Conservation (phyloP, 1,139 yeast species). For the Hansenula sp. region DNA sequence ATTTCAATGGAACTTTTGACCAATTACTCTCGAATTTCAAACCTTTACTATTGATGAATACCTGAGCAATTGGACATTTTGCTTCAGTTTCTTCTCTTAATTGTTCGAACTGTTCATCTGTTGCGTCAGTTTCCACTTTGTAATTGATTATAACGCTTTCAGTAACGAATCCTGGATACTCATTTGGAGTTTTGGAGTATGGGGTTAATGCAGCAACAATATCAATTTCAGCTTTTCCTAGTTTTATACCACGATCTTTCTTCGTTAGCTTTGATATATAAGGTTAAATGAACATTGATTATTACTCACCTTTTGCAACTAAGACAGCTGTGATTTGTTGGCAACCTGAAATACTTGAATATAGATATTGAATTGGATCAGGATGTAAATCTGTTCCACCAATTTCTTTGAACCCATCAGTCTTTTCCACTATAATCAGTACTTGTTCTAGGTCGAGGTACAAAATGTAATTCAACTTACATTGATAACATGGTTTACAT, state of each 20-base stretch:
- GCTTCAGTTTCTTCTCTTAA: slow-evolving; percentile 1
- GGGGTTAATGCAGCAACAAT: neutral
- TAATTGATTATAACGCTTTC: neutral
- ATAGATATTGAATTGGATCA: neutral
- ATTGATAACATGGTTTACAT: neutral
- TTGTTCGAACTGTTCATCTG: neutral
- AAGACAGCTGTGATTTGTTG: neutral
- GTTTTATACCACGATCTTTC: neutral
- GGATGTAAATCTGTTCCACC: neutral
- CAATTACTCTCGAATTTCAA: neutral
- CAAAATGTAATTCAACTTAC: neutral
- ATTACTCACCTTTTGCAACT: slow-evolving; percentile 1
- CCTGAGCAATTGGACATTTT: slow-evolving; percentile 1
- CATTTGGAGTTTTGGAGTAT: neutral
- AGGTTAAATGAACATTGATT: too few species aligned
- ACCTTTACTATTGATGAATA: neutral
- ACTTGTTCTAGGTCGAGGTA: too few species aligned
- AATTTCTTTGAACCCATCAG: neutral
- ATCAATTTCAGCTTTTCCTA: neutral
- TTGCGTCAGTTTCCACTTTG: neutral
- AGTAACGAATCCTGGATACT: neutral
- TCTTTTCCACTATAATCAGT: too few species aligned
- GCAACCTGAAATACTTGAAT: neutral
- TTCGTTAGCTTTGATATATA: neutral
- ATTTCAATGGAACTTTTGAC: neutral